Evolutionary conservation across 78 protist species (phyloP).

Genomic region (Dictyostelium citrinum): DNA sequence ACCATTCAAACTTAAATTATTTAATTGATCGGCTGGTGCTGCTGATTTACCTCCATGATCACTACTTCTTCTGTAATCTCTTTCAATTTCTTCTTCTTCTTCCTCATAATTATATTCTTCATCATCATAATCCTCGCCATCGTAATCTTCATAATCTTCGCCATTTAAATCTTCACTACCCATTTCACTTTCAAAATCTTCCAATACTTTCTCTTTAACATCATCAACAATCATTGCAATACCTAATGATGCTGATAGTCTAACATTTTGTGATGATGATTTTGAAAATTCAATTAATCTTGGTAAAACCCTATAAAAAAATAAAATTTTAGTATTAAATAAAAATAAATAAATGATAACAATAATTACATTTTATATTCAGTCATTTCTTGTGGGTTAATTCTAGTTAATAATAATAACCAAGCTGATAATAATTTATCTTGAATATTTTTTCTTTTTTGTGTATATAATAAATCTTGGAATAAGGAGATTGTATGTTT

Average conservation of each 20-base stretch:
- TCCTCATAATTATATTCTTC: not conserved
- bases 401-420: slow-evolving; percentile 19
- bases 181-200: slow-evolving; percentile 11
- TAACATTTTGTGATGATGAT: slow-evolving; percentile 19
- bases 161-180: slow-evolving; percentile 13
- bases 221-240: slow-evolving; percentile 64
- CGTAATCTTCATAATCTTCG: slow-evolving; percentile 14
- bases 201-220: slow-evolving; percentile 1
- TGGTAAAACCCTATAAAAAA: not conserved
- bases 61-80: not conserved
- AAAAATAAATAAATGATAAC: not conserved
- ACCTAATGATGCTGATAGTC: slow-evolving; percentile 16
- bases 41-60: not conserved
- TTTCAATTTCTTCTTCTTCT: not conserved
- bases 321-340: not conserved
- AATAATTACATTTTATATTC: slow-evolving; percentile 18
- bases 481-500: slow-evolving; percentile 40
- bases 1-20: not conserved
- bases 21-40: not conserved
- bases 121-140: not conserved
- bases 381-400: slow-evolving; percentile 24
- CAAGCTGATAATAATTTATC: slow-evolving; percentile 31
- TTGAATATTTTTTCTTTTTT: slow-evolving; percentile 32
- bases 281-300: slow-evolving; percentile 26
- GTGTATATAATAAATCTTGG: slow-evolving; percentile 8